A percentile compares a stretch with the other conserved stretches of the same genome.
Evolutionary conservation across 2,329 filamentous ascomycete species (phyloP).

Genomic region (Trichoderma koningii): DNA sequence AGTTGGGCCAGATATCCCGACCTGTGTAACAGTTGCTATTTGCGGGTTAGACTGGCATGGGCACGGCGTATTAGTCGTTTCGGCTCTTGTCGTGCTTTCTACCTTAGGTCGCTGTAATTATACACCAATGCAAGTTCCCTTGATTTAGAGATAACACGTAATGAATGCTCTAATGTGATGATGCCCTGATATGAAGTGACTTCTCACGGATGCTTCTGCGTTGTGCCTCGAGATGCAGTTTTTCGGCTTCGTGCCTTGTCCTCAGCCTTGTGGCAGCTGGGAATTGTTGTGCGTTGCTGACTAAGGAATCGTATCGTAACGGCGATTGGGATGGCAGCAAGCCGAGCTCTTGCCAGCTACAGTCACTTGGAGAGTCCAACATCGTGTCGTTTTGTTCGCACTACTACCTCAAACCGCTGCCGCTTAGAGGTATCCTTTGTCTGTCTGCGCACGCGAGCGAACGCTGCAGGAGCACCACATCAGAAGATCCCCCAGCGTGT

Average conservation of each 20-base stretch:
- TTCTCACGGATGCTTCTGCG: neutral
- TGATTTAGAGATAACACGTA: constrained; percentile 33
- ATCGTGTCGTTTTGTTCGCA: neutral
- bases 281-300: constrained; percentile 7
- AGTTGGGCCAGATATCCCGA: constrained; percentile 44
- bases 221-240: neutral
- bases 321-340: neutral
- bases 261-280: neutral
- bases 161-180: neutral
- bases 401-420: neutral
- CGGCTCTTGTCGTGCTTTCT: constrained; percentile 51
- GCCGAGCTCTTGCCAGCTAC: neutral
- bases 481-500: neutral
- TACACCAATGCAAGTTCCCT: constrained; percentile 60
- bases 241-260: neutral
- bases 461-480: neutral
- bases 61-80: constrained; percentile 50
- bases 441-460: neutral
- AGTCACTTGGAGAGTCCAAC: no score
- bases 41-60: constrained; percentile 54
- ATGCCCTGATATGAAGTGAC: no score
- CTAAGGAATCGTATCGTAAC: neutral
- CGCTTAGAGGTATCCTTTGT: neutral
- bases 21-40: constrained; percentile 46
- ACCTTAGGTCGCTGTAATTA: constrained; percentile 61